Evolutionary conservation across 305 asterid genomes (phyloP), one percentile per base, ranked within the genome.

Genomic region (Fraxinus paxiana): DNA sequence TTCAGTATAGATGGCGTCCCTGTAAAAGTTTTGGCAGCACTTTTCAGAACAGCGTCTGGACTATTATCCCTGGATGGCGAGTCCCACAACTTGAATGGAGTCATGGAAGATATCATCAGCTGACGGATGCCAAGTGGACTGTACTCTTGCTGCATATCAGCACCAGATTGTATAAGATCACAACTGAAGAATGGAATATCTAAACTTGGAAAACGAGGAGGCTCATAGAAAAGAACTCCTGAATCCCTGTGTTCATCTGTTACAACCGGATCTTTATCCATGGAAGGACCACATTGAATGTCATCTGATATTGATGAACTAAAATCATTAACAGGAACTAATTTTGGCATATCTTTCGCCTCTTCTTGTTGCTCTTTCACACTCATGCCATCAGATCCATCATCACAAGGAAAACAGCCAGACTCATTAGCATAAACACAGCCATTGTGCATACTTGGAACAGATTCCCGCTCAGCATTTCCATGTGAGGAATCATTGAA

Each of bases 91-190:
- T 90, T 94, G 81, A 87, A 90, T 43, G 98, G 98, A 69, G 98
- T 89, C 89, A 91, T 82, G 51, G 98, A 92, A 73, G 98, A 90
- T 84, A 90, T 89, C 97, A 92, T 91, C 88, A 96, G 90, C 85
- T 96, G 95, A 76, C 98, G 97, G 79, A 95, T 92, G 80, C 99
- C 99, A 54, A 96, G 96, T 15, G 99, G 99, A 83, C 99, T 96
- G 84, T 86, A 96, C 78, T 96, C 99, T 83, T 91, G 99, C 86
- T 93, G 96, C 91, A 90, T 87, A 71, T 93, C 98, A 75, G 85
- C 83, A 56, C 96, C 92, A 71, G 98, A 81, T 77, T 93, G 97
- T 75, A 91, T 80, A 41, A 96, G 97, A 83, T 96, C 99, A 81
- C 98, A 96, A 80, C 96, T 92, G 73, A 94, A 91, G 87, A 96